phyloP scores from a whole-genome alignment of 2,329 filamentous ascomycete species.

The Botrytis squamosa region DNA sequence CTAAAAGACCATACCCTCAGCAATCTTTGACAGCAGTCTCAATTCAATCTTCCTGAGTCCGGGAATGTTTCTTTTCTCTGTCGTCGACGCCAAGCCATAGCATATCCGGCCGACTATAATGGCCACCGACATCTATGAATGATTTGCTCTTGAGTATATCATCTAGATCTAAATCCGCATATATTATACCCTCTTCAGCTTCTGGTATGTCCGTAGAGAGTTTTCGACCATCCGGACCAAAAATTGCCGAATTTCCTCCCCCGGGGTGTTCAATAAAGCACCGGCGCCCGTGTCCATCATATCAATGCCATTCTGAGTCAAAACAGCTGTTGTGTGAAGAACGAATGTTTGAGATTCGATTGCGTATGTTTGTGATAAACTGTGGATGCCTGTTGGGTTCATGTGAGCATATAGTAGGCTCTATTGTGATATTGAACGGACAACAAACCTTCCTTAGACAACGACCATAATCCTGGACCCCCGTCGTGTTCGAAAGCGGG shows the following conservation, averaged over 20 bases:
- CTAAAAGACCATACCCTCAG: background rate
- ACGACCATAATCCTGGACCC: constrained; percentile 27
- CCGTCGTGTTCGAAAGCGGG: constrained; percentile 52
- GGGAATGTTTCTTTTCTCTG: constrained; percentile 23
- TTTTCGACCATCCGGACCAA: constrained; percentile 49
- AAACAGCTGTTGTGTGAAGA: constrained; percentile 53
- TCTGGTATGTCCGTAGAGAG: constrained; percentile 45
- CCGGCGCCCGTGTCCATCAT: background rate
- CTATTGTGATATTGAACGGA: constrained; percentile 26
- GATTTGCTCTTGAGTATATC: constrained; percentile 26
- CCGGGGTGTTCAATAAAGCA: constrained; percentile 46
- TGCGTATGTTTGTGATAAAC: constrained; percentile 55
- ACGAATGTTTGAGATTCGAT: constrained; percentile 57
- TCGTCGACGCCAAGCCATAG: constrained; percentile 30
- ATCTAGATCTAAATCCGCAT: constrained; percentile 41
- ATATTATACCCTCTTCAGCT: constrained; percentile 54
- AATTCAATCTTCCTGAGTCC: background rate
- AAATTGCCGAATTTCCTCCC: constrained; percentile 53
- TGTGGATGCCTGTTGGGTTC: constrained; percentile 37
- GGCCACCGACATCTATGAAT: constrained; percentile 30
- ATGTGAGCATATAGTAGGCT: background rate
- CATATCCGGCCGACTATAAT: constrained; percentile 31
- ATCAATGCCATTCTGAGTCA: constrained; percentile 40
- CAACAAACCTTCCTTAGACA: constrained; percentile 33
- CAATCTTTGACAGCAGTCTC: background rate